Conservation (phyloP, 2,329 filamentous ascomycete species). For the Tolypocladium inflatum region DNA sequence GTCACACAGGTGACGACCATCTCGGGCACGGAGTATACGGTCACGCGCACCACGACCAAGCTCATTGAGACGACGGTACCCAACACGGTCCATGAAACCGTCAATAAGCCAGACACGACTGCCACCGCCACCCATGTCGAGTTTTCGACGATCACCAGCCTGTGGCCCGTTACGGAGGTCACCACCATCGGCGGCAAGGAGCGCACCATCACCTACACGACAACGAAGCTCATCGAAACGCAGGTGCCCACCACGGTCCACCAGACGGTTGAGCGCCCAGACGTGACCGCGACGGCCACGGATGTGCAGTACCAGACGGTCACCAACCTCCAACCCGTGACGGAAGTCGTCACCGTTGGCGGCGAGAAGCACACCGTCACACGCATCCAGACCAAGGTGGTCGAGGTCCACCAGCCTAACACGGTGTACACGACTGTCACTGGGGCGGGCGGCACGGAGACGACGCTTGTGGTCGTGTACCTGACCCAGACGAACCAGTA, state of each 20-base stretch:
- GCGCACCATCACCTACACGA: slow-evolving; percentile 25
- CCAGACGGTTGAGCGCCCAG: slow-evolving; percentile 5
- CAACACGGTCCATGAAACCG: slow-evolving; percentile 13
- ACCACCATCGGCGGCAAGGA: slow-evolving; percentile 31
- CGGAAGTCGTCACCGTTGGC: slow-evolving; percentile 21
- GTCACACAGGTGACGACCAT: slow-evolving; percentile 25
- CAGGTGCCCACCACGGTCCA: slow-evolving; percentile 21
- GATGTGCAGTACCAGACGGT: slow-evolving; percentile 28
- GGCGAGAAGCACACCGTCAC: slow-evolving; percentile 18
- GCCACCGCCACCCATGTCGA: slow-evolving; percentile 6
- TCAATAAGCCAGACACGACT: slow-evolving; percentile 4
- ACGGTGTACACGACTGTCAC: slow-evolving; percentile 26
- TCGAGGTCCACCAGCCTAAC: slow-evolving; percentile 17
- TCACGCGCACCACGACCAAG: slow-evolving; percentile 13
- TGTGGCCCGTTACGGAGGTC: slow-evolving; percentile 28
- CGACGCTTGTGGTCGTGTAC: slow-evolving; percentile 24
- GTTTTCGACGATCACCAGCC: slow-evolving; percentile 32
- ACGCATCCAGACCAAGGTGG: slow-evolving; percentile 13
- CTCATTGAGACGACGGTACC: slow-evolving; percentile 18
- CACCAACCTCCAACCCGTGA: slow-evolving; percentile 20
- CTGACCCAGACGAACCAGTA: slow-evolving; percentile 33
- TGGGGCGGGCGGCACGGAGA: slow-evolving; percentile 25
- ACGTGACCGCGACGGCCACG: slow-evolving; percentile 6
- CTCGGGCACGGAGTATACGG: slow-evolving; percentile 7
- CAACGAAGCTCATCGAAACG: slow-evolving; percentile 27